A percentile compares a stretch with the other conserved stretches of the same genome.
Evolutionary conservation across 2,329 filamentous ascomycete species (phyloP).

Genomic region (Stachybotrys echinatus): DNA sequence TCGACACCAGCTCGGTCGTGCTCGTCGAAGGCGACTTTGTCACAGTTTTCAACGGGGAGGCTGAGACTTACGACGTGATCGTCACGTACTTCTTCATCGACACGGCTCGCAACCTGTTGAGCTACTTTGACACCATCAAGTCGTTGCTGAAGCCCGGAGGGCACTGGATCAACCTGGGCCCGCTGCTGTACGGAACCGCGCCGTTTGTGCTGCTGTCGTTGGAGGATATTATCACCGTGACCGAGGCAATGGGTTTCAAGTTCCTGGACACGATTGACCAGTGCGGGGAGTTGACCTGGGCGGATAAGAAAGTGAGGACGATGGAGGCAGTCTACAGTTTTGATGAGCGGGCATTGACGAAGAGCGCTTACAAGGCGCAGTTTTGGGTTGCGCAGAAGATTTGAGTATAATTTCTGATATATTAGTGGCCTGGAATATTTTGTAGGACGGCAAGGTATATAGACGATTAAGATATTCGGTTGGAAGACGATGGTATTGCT

Average conservation of each 20-base stretch:
- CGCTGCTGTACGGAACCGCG: conserved; percentile 47
- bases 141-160: conserved; percentile 40
- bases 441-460: too few relatives aligned
- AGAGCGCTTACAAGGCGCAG: conserved; percentile 49
- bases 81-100: conserved; percentile 58
- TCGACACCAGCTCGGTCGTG: conserved; percentile 31
- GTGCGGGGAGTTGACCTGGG: conserved; percentile 38
- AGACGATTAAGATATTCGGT: too few relatives aligned
- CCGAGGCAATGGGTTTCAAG: conserved; percentile 45
- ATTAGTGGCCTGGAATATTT: background rate
- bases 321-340: conserved; percentile 48
- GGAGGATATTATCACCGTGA: conserved; percentile 44
- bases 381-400: conserved; percentile 41
- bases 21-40: conserved; percentile 54
- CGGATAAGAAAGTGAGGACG: conserved; percentile 33
- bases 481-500: too few relatives aligned
- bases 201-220: conserved; percentile 51
- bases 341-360: conserved; percentile 42
- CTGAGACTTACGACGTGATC: conserved; percentile 38
- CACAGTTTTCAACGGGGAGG: conserved; percentile 24
- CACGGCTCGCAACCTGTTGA: conserved; percentile 50
- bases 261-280: conserved; percentile 36
- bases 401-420: conserved; percentile 1
- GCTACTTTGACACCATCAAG: conserved; percentile 49
- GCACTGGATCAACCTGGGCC: conserved; percentile 51